phyloP scores from a whole-genome alignment of 1,284 basidiomycete genomes.

The Albatrellus sp. region DNA sequence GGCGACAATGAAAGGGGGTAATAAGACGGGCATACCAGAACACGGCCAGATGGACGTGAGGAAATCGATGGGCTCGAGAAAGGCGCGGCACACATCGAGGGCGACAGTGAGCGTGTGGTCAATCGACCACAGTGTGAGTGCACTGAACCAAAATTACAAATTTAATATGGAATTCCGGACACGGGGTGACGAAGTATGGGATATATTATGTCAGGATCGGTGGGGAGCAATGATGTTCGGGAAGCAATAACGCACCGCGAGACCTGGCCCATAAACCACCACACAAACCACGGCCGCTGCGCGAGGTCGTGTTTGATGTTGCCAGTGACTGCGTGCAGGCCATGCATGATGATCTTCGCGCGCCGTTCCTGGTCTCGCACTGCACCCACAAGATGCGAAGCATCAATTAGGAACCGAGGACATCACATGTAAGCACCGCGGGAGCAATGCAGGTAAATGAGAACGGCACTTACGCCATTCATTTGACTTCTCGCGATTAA shows the following conservation, averaged over 20 bases:
- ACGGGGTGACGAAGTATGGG: no score
- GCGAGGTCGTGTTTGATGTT: constrained; percentile 38
- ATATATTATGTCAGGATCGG: not conserved
- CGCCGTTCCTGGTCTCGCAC: constrained; percentile 54
- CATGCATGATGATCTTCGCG: constrained; percentile 45
- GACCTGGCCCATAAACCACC: constrained; percentile 71
- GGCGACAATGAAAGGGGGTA: no score
- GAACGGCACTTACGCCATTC: constrained; percentile 52
- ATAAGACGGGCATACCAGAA: constrained; percentile 35
- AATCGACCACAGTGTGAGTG: constrained; percentile 47
- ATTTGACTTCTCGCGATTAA: constrained; percentile 52
- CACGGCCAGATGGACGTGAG: constrained; percentile 60
- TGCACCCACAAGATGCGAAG: constrained; percentile 15
- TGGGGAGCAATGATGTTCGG: not conserved
- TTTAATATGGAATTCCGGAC: not conserved
- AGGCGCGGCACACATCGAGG: constrained; percentile 50
- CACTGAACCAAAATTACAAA: constrained; percentile 23
- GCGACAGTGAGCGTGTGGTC: constrained; percentile 50
- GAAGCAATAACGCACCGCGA: constrained; percentile 31
- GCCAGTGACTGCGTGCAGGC: constrained; percentile 52
- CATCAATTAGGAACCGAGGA: not conserved
- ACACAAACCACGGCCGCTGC: constrained; percentile 54
- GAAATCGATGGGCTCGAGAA: constrained; percentile 53
- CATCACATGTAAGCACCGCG: not conserved
- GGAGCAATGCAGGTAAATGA: no score